Conservation (phyloP, 2,329 filamentous ascomycete species). For the Aspergillus jensenii region DNA sequence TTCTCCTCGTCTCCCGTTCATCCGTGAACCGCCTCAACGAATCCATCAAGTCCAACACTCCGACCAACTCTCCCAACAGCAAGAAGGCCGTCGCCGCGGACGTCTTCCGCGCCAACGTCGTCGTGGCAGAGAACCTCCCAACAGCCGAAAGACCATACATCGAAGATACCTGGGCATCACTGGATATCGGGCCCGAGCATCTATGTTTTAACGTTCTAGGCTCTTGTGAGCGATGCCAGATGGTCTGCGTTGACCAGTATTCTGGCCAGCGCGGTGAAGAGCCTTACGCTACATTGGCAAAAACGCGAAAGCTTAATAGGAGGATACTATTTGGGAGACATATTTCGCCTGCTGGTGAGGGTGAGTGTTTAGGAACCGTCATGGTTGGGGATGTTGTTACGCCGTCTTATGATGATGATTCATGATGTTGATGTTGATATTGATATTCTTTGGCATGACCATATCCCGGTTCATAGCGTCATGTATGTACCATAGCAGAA, state of each 20-base stretch:
- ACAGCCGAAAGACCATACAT: slow-evolving; percentile 62
- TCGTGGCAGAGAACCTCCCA: slow-evolving; percentile 60
- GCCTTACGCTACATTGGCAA: slow-evolving; percentile 83
- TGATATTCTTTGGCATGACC: not conserved
- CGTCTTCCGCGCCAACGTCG: slow-evolving; percentile 86
- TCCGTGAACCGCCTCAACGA: slow-evolving; percentile 78
- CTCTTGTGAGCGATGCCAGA: slow-evolving; percentile 85
- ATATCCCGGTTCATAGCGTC: not conserved
- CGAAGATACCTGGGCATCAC: slow-evolving; percentile 73
- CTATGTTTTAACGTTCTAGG: slow-evolving; percentile 64
- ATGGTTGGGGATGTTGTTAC: slow-evolving; percentile 43
- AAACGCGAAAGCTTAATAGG: slow-evolving; percentile 78
- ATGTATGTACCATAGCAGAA: not conserved
- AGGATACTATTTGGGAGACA: slow-evolving; percentile 91
- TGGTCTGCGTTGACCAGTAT: slow-evolving; percentile 90
- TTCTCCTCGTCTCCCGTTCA: slow-evolving; percentile 76
- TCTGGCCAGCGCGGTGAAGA: slow-evolving; percentile 77
- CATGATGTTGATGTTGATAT: not conserved
- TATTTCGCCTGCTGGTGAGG: slow-evolving; percentile 43
- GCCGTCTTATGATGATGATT: slow-evolving; percentile 27
- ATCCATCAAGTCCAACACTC: slow-evolving; percentile 57
- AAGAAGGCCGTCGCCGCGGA: slow-evolving; percentile 64
- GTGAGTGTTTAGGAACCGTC: slow-evolving; percentile 26
- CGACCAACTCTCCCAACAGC: slow-evolving; percentile 37
- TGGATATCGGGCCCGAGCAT: slow-evolving; percentile 60